phyloP scores from a whole-genome alignment of 257 asterid species.

The Nicotiana obtusifolia region DNA sequence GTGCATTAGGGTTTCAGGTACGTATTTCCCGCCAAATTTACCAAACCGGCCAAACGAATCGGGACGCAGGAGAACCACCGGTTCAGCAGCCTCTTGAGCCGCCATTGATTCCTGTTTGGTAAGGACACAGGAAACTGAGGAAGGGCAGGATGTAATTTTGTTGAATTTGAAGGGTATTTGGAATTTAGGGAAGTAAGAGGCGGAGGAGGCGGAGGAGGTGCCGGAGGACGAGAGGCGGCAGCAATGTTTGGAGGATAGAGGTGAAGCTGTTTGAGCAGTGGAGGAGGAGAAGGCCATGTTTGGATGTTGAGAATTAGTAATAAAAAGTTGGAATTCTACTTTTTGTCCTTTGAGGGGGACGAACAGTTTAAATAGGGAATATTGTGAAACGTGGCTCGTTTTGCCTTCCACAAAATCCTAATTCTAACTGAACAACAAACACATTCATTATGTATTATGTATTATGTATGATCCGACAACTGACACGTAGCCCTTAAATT shows the following conservation, averaged over 20 bases:
- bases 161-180: slow-evolving; percentile 17
- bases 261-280: neutral
- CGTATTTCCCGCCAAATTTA: slow-evolving; percentile 81
- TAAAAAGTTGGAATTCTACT: neutral
- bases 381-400: neutral
- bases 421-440: too few relatives aligned
- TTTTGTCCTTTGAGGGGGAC: neutral
- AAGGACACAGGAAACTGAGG: slow-evolving; percentile 23
- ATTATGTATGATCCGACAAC: too few relatives aligned
- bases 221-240: slow-evolving; percentile 22
- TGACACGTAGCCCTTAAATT: too few relatives aligned
- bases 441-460: too few relatives aligned
- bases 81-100: slow-evolving; percentile 22
- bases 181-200: neutral
- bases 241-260: slow-evolving; percentile 12
- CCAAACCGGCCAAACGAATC: slow-evolving; percentile 91
- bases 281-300: slow-evolving; percentile 14
- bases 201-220: slow-evolving; percentile 31
- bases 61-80: slow-evolving; percentile 47
- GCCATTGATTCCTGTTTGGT: slow-evolving; percentile 31
- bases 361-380: neutral
- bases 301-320: neutral
- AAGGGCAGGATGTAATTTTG: slow-evolving; percentile 14
- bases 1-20: slow-evolving; percentile 86
- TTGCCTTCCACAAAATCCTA: neutral